Evolutionary conservation across 441 rosid species (phyloP), one percentile per base, ranked within the genome.

Genomic region (Erodium texanum): DNA sequence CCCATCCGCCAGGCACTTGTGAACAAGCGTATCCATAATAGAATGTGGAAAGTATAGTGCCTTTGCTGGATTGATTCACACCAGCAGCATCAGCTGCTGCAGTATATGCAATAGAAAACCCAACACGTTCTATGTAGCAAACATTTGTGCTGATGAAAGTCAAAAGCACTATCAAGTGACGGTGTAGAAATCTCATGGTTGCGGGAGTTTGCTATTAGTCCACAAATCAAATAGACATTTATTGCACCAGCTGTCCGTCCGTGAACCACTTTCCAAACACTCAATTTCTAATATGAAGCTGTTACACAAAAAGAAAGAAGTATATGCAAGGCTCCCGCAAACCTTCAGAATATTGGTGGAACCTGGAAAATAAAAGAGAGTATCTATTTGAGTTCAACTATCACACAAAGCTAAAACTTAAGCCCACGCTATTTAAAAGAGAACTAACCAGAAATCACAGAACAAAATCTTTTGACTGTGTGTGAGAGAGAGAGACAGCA

Each of bases 1-100:
- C 98, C 97, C 93, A 93, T 69, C 98, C 98, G 66, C 96, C 93
- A 34, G 98, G 96, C 32, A 93, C 93, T 78, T 90, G 98, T 62
- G 97, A 93, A 70, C 93, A 85, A 29, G 97, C 97, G 34, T 93
- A 90, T 15, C 98, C 97, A 68, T 86, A 83, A 64, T 85, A 93
- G 85, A 90, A 93, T 16, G 94, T 85, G 0, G 98, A 87, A 29
- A 93, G 87, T 68, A 86, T 87, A 12, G 85, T 80, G 70, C 97
- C 97, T 82, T 93, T 93, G 68, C 94, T 87, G 19, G 97, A 87
- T 71, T 93, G 96, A 71, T 83, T 87, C 65, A 93, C 85, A 0
- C 97, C 94, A 48, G 86, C 93, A 66, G 87, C 93, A 82, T 93
- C 97, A 19, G 97, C 96, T 36, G 98, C 97, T 50, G 82, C 81